phyloP scores from a whole-genome alignment of 176 grass and related monocot species.

The Zoysia japonica region DNA sequence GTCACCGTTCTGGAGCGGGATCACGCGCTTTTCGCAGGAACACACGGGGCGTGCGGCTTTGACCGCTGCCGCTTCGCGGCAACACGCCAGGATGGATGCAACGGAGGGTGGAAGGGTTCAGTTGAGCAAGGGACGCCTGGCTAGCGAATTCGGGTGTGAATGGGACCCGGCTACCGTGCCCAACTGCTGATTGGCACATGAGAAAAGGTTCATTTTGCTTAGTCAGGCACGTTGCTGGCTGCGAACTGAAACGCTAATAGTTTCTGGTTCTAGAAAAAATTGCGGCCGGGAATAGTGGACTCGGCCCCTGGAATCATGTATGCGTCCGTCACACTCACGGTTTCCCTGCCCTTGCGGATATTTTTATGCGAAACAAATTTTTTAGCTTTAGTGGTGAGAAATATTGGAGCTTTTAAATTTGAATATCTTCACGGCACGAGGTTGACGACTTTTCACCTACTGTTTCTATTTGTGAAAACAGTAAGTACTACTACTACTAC shows the following conservation, averaged over 20 bases:
- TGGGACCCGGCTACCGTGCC: background rate
- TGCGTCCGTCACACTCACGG: background rate
- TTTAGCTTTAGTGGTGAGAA: no score
- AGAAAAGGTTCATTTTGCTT: background rate
- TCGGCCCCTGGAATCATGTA: background rate
- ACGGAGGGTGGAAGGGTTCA: background rate
- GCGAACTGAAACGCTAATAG: background rate
- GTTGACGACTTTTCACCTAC: no score
- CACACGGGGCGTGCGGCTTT: no score
- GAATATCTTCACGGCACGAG: no score
- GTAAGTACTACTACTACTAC: no score
- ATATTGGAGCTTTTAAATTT: no score
- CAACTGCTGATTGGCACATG: background rate
- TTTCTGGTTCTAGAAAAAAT: slow-evolving; percentile 10
- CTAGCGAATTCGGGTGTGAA: background rate
- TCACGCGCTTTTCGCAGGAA: no score
- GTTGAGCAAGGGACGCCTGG: background rate
- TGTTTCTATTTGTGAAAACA: no score
- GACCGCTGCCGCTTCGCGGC: no score
- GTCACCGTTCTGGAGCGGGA: no score
- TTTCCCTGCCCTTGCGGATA: background rate
- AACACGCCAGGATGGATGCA: no score
- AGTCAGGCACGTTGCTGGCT: slow-evolving; percentile 7
- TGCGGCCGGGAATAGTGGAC: background rate
- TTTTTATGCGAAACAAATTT: no score